These are phyloP conservation scores for Starmerella floricola DNA, from an alignment of 805 yeast species.

Conservation along the genomic window DNA sequence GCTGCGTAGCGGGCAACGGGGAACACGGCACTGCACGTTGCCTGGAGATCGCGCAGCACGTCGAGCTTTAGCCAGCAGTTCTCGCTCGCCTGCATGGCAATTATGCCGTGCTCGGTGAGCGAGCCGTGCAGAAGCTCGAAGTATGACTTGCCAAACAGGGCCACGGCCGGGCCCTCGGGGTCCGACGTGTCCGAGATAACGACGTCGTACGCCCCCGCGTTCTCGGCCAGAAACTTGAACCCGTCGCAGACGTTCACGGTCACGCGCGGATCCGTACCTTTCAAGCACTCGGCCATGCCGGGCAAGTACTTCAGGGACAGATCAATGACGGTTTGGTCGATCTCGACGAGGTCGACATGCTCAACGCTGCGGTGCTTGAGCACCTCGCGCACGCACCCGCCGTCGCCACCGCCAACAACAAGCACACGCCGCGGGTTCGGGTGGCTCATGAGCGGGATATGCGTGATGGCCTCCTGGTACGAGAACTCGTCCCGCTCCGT, in stretches of 20 bases:
- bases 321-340: conserved; percentile 70
- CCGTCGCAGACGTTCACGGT: conserved; percentile 68
- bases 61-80: conserved; percentile 85
- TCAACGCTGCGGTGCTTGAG: conserved; percentile 57
- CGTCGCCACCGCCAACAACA: conserved; percentile 94
- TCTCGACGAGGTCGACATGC: conserved; percentile 69
- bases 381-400: conserved; percentile 84
- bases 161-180: conserved; percentile 93
- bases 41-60: conserved; percentile 68
- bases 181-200: conserved; percentile 88
- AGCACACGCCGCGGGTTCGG: conserved; percentile 60
- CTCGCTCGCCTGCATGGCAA: conserved; percentile 73
- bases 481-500: conserved; percentile 90
- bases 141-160: conserved; percentile 67
- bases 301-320: conserved; percentile 64
- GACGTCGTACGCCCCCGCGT: conserved; percentile 52
- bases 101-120: conserved; percentile 49
- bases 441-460: conserved; percentile 70
- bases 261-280: conserved; percentile 50
- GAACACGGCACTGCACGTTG: conserved; percentile 73
- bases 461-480: conserved; percentile 84
- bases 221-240: conserved; percentile 51
- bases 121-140: conserved; percentile 56
- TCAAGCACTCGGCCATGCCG: conserved; percentile 43
- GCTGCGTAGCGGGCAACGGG: conserved; percentile 85